Evolutionary conservation across 805 yeast genomes (phyloP).

Genomic region (Metschnikowia cubensis): DNA sequence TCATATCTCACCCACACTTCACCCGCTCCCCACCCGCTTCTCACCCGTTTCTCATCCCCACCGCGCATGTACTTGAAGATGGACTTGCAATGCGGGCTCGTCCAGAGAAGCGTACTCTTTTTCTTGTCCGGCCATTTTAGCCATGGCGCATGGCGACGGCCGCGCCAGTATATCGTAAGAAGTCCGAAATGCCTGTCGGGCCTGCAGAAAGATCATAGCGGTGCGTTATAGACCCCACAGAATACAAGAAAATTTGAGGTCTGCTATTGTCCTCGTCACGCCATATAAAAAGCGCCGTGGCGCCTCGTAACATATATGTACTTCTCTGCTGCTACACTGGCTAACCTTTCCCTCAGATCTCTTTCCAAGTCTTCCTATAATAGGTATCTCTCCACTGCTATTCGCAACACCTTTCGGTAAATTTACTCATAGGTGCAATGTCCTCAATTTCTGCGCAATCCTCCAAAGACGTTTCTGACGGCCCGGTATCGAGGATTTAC

Average conservation of each 20-base stretch:
- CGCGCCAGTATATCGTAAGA: neutral
- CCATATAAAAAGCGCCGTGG: neutral
- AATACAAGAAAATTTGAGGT: slow-evolving; percentile 1
- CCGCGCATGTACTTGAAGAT: neutral
- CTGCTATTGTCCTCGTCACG: neutral
- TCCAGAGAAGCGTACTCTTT: neutral
- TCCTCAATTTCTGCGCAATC: slow-evolving; percentile 14
- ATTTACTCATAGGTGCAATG: slow-evolving; percentile 3
- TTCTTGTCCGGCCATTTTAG: neutral
- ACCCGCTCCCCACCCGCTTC: neutral
- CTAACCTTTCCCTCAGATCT: neutral
- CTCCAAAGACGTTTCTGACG: slow-evolving; percentile 9
- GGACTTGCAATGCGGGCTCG: neutral
- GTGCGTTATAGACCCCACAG: slow-evolving; percentile 4
- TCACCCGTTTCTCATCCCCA: neutral
- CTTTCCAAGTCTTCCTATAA: neutral
- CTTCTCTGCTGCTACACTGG: neutral
- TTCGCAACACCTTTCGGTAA: neutral
- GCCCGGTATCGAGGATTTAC: slow-evolving; percentile 22
- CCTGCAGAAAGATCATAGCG: neutral
- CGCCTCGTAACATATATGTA: neutral
- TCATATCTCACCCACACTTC: neutral
- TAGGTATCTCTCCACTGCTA: neutral
- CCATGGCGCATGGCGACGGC: neutral
- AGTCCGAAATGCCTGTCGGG: neutral